Evolutionary conservation across 1,284 basidiomycete species (phyloP), one percentile per base, ranked within the genome.

Genomic region (Psilocybe mexicana): DNA sequence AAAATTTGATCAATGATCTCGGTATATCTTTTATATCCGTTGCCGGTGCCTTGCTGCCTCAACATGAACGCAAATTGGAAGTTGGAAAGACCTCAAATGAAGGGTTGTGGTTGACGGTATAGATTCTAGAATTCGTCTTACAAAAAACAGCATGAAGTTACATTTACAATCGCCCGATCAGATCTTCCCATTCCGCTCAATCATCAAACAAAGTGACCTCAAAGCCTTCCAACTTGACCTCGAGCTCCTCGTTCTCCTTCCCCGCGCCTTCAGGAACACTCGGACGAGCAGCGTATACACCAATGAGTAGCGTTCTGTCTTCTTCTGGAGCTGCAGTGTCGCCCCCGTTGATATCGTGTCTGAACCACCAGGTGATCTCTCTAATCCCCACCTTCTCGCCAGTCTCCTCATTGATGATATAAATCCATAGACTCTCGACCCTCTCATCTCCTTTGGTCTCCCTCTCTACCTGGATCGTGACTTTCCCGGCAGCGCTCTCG

Each of bases 331-430:
- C 53, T 2, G 49, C 2, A 2, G 45, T 57, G 23, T 58, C 58
- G 8, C 49, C 54, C 2, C 56, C 57, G 5, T 55, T 44, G 6
- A 69, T 59, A 51, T 69, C 69, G 46, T 67, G 65, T 43, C 69
- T 60, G 54, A 70, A 70, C 64, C 64, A 70, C 69, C 69, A 70
- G 40, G 69, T 70, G 14, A 70, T 61, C 56, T 70, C 69, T 30
- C 69, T 59, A 38, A 70, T 69, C 0, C 69, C 69, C 35, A 60
- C 36, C 57, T 69, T 68, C 55, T 70, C 66, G 8, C 68, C 69
- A 3, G 68, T 70, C 52, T 68, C 64, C 26, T 64, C 63, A 44
- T 70, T 61, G 53, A 70, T 54, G 52, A 68, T 59, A 43, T 69
- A 69, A 11, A 70, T 56, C 69, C 69, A 70, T 48, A 70, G 55